Conservation (phyloP, 2,329 filamentous ascomycete species). For the Colletotrichum salicis region DNA sequence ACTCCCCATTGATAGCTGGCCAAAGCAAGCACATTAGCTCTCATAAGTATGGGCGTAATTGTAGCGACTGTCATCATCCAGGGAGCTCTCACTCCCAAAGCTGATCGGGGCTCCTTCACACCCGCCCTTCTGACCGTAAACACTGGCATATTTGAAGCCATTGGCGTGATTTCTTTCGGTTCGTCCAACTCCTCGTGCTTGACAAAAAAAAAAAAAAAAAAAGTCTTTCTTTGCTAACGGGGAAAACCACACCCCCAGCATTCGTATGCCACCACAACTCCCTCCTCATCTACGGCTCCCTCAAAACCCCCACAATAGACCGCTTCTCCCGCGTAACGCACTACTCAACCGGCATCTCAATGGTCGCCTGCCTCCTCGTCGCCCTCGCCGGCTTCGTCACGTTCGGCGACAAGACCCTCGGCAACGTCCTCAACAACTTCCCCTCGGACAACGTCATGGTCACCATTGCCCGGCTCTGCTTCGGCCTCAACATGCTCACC, state of each 20-base stretch:
- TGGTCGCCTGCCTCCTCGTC: constrained; percentile 91
- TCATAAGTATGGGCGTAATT: constrained; percentile 93
- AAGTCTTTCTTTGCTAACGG: constrained; percentile 41
- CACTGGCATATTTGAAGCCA: constrained; percentile 89
- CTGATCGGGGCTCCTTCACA: constrained; percentile 77
- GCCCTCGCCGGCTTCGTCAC: constrained; percentile 90
- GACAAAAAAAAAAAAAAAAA: background rate
- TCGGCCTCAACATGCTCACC: constrained; percentile 98
- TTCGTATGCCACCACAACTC: constrained; percentile 92
- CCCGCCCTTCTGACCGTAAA: constrained; percentile 82
- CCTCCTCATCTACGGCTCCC: constrained; percentile 94
- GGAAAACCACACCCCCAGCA: constrained; percentile 53
- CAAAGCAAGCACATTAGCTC: constrained; percentile 92
- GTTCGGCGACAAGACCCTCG: constrained; percentile 90
- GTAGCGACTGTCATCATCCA: constrained; percentile 88
- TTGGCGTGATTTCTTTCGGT: constrained; percentile 98
- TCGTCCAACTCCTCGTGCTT: constrained; percentile 34
- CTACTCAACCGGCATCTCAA: constrained; percentile 89
- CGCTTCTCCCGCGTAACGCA: constrained; percentile 94
- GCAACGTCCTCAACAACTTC: constrained; percentile 99
- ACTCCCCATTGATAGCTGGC: constrained; percentile 72
- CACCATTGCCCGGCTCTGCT: constrained; percentile 93
- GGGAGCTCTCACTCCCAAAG: constrained; percentile 77
- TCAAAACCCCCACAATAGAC: constrained; percentile 93
- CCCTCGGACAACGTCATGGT: constrained; percentile 90